Evolutionary conservation across 352 stramenopile genomes (phyloP), one percentile per base, ranked within the genome.

Genomic region (Peronosclerospora sorghi): DNA sequence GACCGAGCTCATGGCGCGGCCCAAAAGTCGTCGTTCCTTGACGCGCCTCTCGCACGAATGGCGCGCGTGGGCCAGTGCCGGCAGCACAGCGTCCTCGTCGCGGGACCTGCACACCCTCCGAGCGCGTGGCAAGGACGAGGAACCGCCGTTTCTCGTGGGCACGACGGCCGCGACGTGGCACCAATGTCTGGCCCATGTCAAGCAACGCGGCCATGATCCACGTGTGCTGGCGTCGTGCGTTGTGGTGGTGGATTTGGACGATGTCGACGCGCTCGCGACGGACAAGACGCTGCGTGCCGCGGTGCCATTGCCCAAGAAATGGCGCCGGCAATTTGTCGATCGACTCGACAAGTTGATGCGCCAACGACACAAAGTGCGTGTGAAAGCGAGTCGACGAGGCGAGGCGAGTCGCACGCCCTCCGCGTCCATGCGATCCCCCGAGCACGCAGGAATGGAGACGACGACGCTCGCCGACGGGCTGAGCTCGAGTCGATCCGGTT

Each of bases 291-390:
- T 67, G 32, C 46, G 55, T 4, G 81, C 78, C 37, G 68, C 77
- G 0, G 57, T 84, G 14, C 65, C 58, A 1, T 51, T 87, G 41
- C 77, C 77, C 5, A 73, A 74, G 23, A 90, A 90, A 46, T 79
- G 73, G 70, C 62, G 77, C 13, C 72, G 76, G 19, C 74, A 86
- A 51, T 82, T 90, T 29, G 36, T 90, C 20, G 73, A 86, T 32
- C 57, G 63, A 1, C 77, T 90, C 12, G 72, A 86, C 23, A 85
- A 86, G 39, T 47, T 75, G 26, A 72, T 65, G 9, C 82, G 73
- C 32, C 59, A 81, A 23, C 66, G 73, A 0, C 73, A 76, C 34
- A 82, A 83, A 45, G 45, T 70, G 36, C 68, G 82, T 12, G 35
- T 73, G 21, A 86, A 79, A 32, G 54, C 64, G 28, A 62, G 38